Base-by-base conservation (phyloP, 495 filamentous ascomycete species). In the Penicillium lividum region DNA sequence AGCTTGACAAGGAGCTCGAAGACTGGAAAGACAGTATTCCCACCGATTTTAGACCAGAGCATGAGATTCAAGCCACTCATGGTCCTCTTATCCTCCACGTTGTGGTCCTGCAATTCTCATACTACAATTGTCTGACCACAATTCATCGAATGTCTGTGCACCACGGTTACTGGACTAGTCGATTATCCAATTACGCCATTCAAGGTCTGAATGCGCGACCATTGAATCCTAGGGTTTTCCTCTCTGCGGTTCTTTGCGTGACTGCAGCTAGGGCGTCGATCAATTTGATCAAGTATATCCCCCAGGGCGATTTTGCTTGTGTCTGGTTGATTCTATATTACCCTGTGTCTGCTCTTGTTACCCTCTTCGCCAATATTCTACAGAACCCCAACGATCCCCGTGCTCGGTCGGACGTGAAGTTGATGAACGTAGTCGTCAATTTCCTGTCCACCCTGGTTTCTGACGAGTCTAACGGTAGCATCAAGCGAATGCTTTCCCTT, bases 141-240 rank as follows among this genome's bases (percentile, higher is more conserved):
- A 97, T 98, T 53, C 94, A 98, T 74, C 90, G 94, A 25, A 98
- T 98, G 94, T 95, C 91, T 5, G 87, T 97, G 51, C 94, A 98
- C 70, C 95, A 98, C 68, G 94, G 94, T 3, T 97, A 96, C 76
- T 98, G 94, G 94, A 97, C 93, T 7, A 97, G 89, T 65, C 85
- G 94, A 43, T 78, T 98, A 25, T 96, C 93, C 29, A 93, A 98
- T 63, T 98, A 91, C 70, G 94, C 94, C 3, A 93, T 98, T 43
- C 89, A 94, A 64, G 94, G 94, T 6, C 73, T 97, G 38, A 98
- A 97, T 73, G 88, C 92, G 5, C 81, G 87, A 59, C 92, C 94
- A 3, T 73, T 98, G 53, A 98, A 98, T 62, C 94, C 94, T 2
- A 80, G 94, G 57, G 91, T 98, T 8, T 98, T 96, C 71, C 86